Conservation (phyloP, 75 land plant species). For the Ceratopteris richardii region DNA sequence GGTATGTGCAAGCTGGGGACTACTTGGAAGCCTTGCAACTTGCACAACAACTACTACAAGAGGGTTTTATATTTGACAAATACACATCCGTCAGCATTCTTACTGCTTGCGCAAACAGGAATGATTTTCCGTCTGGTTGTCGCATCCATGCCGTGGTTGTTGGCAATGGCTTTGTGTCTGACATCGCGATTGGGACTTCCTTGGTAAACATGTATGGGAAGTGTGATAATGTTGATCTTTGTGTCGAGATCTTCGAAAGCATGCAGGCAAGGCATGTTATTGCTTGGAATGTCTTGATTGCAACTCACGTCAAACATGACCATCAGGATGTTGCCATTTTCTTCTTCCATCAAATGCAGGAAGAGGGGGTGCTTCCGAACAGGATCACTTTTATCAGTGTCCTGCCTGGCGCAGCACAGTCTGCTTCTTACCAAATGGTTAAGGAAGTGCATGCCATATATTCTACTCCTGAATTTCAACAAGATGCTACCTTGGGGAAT, state of each 20-base stretch:
- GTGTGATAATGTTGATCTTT: slow-evolving; percentile 32
- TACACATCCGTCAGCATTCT: slow-evolving; percentile 38
- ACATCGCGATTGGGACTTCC: slow-evolving; percentile 25
- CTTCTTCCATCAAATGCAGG: slow-evolving; percentile 31
- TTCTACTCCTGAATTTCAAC: slow-evolving; percentile 24
- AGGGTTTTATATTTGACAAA: slow-evolving; percentile 24
- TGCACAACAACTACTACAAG: slow-evolving; percentile 16
- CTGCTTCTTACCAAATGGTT: slow-evolving; percentile 13
- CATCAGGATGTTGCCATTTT: slow-evolving; percentile 28
- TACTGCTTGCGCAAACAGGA: slow-evolving; percentile 26
- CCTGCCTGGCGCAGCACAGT: slow-evolving; percentile 24
- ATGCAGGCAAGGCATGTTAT: slow-evolving; percentile 34
- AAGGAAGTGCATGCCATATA: slow-evolving; percentile 41
- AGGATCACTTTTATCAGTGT: slow-evolving; percentile 44
- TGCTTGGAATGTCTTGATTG: slow-evolving; percentile 44
- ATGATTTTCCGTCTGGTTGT: slow-evolving; percentile 6
- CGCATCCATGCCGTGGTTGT: slow-evolving; percentile 24
- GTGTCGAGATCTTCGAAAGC: slow-evolving; percentile 26
- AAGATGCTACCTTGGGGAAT: slow-evolving; percentile 30
- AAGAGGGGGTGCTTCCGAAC: slow-evolving; percentile 32
- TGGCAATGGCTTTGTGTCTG: slow-evolving; percentile 19
- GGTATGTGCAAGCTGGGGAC: slow-evolving; percentile 15
- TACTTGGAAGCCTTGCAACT: slow-evolving; percentile 21
- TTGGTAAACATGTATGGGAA: slow-evolving; percentile 48
- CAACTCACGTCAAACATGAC: slow-evolving; percentile 30